Evolutionary conservation across 805 yeast species (phyloP), one percentile per base, ranked within the genome.

Genomic region (Cyberlindnera mycetangii): DNA sequence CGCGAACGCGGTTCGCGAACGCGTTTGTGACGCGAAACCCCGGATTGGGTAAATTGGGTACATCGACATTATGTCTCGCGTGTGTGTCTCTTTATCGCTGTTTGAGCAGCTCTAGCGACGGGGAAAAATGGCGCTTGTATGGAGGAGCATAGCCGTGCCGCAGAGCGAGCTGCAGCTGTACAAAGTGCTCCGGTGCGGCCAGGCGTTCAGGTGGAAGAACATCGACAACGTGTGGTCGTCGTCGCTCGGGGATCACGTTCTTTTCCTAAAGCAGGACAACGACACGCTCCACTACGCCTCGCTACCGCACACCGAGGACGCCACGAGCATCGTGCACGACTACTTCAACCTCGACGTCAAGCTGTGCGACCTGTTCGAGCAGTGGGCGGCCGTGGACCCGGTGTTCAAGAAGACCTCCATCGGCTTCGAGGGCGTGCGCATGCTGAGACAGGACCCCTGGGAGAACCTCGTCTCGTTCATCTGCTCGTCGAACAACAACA

Each of bases 391-490:
- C 1, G 72, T 65, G 16, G 95, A 89, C 59, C 39, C 68, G 16
- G 63, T 68, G 17, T 83, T 81, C 55, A 61, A 60, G 37, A 64
- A 61, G 39, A 60, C 59, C 42, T 42, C 67, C 5, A 50, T 61
- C 31, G 58, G 54, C 56, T 79, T 79, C 44, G 70, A 70, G 4
- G 98, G 97, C 0, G 81, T 92, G 16, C 68, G 99, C 24, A 88
- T 92, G 50, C 72, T 93, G 21, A 73, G 90, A 30, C 98, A 93
- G 62, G 97, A 92, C 52, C 98, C 99, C 0, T 93, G 98, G 98
- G 99, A 93, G 54, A 89, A 92, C 34, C 69, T 89, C 36, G 68
- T 92, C 16, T 85, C 93, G 2, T 93, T 92, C 52, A 93, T 93
- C 10, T 93, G 98, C 66, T 88, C 96, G 2, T 83, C 95, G n/a